phyloP scores from a whole-genome alignment of 208 protist genomes.

The Acanthamoeba triangularis region DNA sequence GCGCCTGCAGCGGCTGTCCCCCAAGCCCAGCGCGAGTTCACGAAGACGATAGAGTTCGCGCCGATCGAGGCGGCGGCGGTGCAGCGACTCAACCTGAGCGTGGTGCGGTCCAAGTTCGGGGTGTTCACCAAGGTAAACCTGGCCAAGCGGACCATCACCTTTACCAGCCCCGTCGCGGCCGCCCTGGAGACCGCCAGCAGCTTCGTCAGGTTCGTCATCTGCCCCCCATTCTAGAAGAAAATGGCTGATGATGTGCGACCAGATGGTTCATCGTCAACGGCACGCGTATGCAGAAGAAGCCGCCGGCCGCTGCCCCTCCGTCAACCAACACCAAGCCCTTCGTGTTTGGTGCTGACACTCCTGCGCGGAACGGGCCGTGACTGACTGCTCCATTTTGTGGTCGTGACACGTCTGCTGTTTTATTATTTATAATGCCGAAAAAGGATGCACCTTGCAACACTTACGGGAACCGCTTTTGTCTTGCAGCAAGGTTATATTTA shows the following conservation, averaged over 20 bases:
- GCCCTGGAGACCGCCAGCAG: background rate
- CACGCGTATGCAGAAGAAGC: background rate
- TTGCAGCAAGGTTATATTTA: too few species aligned
- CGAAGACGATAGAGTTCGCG: background rate
- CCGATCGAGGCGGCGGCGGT: background rate
- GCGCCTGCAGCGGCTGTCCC: too few species aligned
- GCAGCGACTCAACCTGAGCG: background rate
- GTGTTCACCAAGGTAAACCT: background rate
- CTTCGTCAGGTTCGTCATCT: background rate
- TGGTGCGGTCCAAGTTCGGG: background rate
- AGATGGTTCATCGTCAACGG: conserved; percentile 18
- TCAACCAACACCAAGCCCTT: too few species aligned
- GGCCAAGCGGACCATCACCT: conserved; percentile 6
- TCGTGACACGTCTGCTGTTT: too few species aligned
- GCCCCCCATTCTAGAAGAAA: too few species aligned
- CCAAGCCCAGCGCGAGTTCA: background rate
- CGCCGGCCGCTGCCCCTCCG: too few species aligned
- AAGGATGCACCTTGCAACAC: too few species aligned
- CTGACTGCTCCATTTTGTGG: too few species aligned
- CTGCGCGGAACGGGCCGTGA: too few species aligned
- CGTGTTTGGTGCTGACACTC: too few species aligned
- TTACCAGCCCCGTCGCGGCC: background rate
- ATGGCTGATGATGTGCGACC: background rate
- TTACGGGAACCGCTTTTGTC: too few species aligned
- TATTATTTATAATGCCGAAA: too few species aligned